phyloP scores from a whole-genome alignment of 2,329 filamentous ascomycete species.

The Pseudocercospora crystallina region DNA sequence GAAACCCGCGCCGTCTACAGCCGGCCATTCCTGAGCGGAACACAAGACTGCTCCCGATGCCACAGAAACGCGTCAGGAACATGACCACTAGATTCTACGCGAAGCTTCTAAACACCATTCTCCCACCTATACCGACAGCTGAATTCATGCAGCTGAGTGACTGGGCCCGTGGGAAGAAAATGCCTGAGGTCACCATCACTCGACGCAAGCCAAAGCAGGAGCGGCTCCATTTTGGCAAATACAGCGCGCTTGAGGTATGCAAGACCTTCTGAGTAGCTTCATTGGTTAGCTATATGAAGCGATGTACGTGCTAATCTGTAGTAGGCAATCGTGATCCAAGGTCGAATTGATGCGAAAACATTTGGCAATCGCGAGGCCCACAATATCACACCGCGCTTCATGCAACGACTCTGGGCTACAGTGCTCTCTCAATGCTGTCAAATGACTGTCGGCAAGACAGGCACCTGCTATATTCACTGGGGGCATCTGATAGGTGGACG shows the following conservation, averaged over 20 bases:
- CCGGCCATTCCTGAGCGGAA: conserved; percentile 45
- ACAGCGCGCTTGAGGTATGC: conserved; percentile 23
- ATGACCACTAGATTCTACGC: conserved; percentile 46
- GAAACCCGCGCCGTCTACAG: conserved; percentile 23
- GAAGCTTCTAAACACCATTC: conserved; percentile 40
- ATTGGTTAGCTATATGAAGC: neutral
- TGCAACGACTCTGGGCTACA: conserved; percentile 47
- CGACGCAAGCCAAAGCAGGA: conserved; percentile 7
- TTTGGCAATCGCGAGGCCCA: conserved; percentile 30
- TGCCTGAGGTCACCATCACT: conserved; percentile 3
- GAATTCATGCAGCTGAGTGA: conserved; percentile 47
- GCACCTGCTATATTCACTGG: no score
- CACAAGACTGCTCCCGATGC: conserved; percentile 48
- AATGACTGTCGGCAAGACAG: no score
- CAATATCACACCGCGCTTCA: conserved; percentile 43
- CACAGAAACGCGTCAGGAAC: conserved; percentile 45
- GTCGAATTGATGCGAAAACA: conserved; percentile 7
- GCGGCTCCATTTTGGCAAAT: conserved; percentile 8
- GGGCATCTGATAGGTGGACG: no score
- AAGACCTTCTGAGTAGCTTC: no score
- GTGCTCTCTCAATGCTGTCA: conserved; percentile 40
- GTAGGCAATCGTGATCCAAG: conserved; percentile 11
- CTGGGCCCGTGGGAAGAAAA: conserved; percentile 35
- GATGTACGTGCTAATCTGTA: no score
- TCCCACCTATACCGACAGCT: conserved; percentile 45